phyloP scores from a whole-genome alignment of 352 stramenopile genomes.

The Phytophthora pluvialis region DNA sequence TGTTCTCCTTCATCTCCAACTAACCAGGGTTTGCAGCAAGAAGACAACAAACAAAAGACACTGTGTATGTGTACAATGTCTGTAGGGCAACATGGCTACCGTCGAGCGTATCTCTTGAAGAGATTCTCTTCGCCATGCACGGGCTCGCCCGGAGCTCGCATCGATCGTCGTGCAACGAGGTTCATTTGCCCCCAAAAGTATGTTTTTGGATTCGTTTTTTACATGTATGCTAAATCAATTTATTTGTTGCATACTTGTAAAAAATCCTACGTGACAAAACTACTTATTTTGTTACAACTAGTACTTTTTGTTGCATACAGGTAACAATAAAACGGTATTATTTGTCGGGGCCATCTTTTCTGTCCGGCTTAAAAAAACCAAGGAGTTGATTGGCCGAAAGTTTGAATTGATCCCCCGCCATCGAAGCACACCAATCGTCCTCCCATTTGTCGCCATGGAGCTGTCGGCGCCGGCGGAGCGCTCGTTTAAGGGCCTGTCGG shows the following conservation, averaged over 20 bases:
- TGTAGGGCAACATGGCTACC: constrained; percentile 1
- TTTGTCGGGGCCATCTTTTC: neutral
- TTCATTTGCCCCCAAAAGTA: too few species aligned
- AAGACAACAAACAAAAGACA: neutral
- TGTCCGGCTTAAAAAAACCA: neutral
- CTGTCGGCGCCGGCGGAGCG: constrained; percentile 37
- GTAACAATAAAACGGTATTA: too few species aligned
- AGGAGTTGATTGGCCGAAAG: neutral
- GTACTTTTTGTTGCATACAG: too few species aligned
- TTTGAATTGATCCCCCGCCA: constrained; percentile 7
- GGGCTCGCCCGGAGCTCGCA: too few species aligned
- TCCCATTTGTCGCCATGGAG: constrained; percentile 24
- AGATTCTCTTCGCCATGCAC: too few species aligned
- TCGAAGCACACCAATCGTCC: constrained; percentile 26
- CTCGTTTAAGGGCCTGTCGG: constrained; percentile 68
- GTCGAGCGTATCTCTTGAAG: neutral
- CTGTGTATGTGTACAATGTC: neutral
- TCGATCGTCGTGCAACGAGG: too few species aligned
- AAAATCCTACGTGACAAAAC: too few species aligned
- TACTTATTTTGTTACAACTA: too few species aligned
- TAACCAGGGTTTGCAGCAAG: constrained; percentile 3
- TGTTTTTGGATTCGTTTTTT: too few species aligned
- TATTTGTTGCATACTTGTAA: too few species aligned
- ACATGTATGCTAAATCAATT: too few species aligned
- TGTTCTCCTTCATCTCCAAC: constrained; percentile 73